Evolutionary conservation across 345 rosid genomes (phyloP).

Genomic region (Arabidopsis suecica): DNA sequence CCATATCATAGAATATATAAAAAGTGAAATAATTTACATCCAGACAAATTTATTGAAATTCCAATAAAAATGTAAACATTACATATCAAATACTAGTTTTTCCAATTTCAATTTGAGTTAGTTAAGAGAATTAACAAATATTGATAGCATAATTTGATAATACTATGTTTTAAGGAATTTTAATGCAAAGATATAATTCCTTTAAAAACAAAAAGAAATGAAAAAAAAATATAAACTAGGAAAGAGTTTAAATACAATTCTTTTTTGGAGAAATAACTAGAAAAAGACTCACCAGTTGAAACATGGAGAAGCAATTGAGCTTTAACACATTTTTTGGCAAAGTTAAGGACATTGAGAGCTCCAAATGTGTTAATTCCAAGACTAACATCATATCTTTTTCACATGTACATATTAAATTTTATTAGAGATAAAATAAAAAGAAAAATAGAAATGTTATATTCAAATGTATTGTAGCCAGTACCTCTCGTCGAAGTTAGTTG

Average conservation of each 20-base stretch:
- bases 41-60: too few species aligned
- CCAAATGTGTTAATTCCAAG: constrained; percentile 61
- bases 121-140: too few species aligned
- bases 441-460: neutral
- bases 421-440: neutral
- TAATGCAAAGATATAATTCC: too few species aligned
- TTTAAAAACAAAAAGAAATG: too few species aligned
- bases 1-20: neutral
- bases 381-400: too few species aligned
- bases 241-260: neutral
- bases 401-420: neutral
- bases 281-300: constrained; percentile 41
- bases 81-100: too few species aligned
- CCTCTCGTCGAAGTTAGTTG: constrained; percentile 49
- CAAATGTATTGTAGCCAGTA: neutral
- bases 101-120: too few species aligned
- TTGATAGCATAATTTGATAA: constrained; percentile 46
- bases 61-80: too few species aligned
- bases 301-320: constrained; percentile 56
- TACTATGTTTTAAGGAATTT: too few species aligned
- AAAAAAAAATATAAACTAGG: too few species aligned
- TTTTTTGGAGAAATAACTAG: neutral
- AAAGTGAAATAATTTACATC: too few species aligned
- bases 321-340: constrained; percentile 61
- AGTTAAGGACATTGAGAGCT: constrained; percentile 57